These are phyloP conservation scores for Fraxinus platypoda DNA, from an alignment of 305 asterid species.

Conservation along the genomic window DNA sequence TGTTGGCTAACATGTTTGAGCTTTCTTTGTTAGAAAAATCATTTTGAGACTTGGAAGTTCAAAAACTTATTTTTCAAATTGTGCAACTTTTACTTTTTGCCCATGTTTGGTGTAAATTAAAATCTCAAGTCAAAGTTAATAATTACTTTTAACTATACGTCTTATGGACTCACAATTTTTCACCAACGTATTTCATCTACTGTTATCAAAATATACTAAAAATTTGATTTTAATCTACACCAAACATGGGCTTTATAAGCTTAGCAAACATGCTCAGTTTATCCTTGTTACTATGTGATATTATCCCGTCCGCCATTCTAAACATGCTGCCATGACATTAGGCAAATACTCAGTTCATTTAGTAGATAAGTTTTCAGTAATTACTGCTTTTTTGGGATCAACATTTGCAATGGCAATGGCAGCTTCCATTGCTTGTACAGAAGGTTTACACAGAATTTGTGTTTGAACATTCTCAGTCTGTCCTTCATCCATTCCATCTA, in stretches of 20 bases:
- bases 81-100: not conserved
- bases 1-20: not conserved
- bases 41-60: not conserved
- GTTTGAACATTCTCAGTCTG: conserved; percentile 14
- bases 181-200: not conserved
- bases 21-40: not conserved
- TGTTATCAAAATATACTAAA: not conserved
- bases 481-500: conserved; percentile 15
- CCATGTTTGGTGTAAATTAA: not conserved
- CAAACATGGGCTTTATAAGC: not conserved
- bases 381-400: conserved; percentile 74
- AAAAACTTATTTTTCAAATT: not conserved
- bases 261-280: not conserved
- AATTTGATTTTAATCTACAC: not conserved
- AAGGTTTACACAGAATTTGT: conserved; percentile 72
- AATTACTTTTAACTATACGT: not conserved
- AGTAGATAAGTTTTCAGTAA: not conserved
- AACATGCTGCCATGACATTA: not conserved
- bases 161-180: not conserved
- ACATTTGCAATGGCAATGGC: conserved; percentile 63
- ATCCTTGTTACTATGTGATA: not conserved
- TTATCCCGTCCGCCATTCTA: not conserved
- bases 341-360: not conserved
- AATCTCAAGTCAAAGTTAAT: not conserved
- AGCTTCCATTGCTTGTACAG: conserved; percentile 61